phyloP scores from a whole-genome alignment of 2,329 filamentous ascomycete species.

The Dactylonectria macrodidyma region DNA sequence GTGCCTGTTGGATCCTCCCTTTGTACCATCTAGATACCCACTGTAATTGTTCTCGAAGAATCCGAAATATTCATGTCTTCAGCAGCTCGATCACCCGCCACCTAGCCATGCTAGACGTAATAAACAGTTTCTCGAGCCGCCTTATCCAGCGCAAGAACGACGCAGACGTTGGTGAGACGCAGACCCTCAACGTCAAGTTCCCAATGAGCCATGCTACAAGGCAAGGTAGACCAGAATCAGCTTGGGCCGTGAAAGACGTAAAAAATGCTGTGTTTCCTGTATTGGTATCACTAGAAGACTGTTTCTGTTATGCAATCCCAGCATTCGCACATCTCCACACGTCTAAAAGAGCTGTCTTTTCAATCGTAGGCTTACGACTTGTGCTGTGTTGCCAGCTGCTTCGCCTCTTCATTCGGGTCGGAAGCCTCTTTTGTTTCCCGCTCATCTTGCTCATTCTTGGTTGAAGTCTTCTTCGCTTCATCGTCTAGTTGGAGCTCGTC shows the following conservation, averaged over 20 bases:
- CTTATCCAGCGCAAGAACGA: constrained; percentile 9
- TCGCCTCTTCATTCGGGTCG: background rate
- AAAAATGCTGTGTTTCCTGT: too few relatives aligned
- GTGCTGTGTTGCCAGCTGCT: background rate
- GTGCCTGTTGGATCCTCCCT: constrained; percentile 1
- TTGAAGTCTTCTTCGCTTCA: constrained; percentile 24
- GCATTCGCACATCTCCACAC: background rate
- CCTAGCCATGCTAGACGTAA: background rate
- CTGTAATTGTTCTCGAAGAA: background rate
- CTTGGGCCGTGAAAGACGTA: background rate
- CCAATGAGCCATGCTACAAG: constrained; percentile 6
- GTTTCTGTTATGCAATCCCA: background rate
- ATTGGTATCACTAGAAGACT: too few relatives aligned
- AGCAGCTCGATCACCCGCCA: background rate
- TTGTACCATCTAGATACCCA: constrained; percentile 18
- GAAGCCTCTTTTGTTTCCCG: constrained; percentile 7
- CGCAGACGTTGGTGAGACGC: background rate
- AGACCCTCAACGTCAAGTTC: background rate
- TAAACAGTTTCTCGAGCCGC: too few relatives aligned
- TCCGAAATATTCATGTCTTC: background rate
- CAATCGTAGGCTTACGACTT: background rate
- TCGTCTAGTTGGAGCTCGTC: constrained; percentile 48
- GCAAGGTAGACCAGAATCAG: constrained; percentile 23
- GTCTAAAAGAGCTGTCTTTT: background rate
- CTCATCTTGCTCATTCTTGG: constrained; percentile 4